Evolutionary conservation across 768 basidiomycete genomes (phyloP).

Genomic region (Amanita molliuscula): DNA sequence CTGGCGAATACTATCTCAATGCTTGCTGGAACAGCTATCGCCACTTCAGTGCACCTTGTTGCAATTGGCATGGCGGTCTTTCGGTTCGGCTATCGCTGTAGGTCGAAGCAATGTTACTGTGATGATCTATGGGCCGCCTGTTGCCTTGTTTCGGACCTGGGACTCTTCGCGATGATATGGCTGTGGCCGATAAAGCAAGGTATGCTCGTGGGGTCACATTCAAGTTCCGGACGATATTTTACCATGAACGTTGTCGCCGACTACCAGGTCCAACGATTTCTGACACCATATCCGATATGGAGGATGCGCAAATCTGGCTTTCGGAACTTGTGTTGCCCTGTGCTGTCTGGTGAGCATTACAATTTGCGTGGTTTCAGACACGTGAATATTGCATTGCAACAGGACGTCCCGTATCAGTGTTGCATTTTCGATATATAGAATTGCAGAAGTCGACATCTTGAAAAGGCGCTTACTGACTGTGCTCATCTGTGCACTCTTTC

Average conservation of each 20-base stretch:
- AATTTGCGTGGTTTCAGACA: not conserved
- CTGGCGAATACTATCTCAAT: not conserved
- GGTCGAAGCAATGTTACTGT: slow-evolving; percentile 13
- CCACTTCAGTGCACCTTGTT: slow-evolving; percentile 9
- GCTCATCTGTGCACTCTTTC: slow-evolving; percentile 4
- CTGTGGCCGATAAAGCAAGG: slow-evolving; percentile 4
- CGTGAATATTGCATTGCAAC: not conserved
- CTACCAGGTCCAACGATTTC: not conserved
- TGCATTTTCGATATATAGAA: slow-evolving; percentile 4
- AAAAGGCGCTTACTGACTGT: slow-evolving; percentile 7
- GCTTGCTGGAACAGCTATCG: not conserved
- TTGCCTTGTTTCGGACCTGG: slow-evolving; percentile 9
- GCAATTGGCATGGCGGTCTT: slow-evolving; percentile 11
- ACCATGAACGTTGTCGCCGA: too few species aligned
- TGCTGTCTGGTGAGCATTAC: not conserved
- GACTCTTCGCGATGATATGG: slow-evolving; percentile 9
- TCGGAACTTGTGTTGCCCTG: not conserved
- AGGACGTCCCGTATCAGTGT: slow-evolving; percentile 7
- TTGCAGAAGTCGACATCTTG: not conserved
- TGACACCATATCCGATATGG: not conserved
- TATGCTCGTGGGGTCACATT: not conserved
- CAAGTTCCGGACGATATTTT: not conserved
- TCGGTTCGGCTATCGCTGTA: slow-evolving; percentile 11
- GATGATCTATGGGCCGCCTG: slow-evolving; percentile 14
- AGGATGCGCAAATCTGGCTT: slow-evolving; percentile 4